Evolutionary conservation across 106 monocot species (phyloP).

Genomic region (Xerophyta viscosa): DNA sequence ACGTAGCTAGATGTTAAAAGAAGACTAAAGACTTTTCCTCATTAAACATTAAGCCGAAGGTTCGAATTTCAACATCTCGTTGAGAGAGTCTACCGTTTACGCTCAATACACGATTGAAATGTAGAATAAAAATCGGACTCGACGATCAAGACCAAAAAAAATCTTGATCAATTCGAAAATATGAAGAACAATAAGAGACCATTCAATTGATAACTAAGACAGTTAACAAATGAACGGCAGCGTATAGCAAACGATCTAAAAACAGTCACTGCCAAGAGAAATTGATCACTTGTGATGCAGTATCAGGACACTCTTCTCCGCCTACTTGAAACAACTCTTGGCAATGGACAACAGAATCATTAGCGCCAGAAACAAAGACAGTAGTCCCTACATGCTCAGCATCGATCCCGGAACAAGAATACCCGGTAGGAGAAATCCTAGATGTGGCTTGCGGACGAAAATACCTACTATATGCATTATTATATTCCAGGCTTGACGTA

Average conservation of each 20-base stretch:
- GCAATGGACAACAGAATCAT: slow-evolving; percentile 20
- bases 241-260: background rate
- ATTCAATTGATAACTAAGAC: no score
- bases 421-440: slow-evolving; percentile 30
- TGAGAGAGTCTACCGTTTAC: no score
- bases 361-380: slow-evolving; percentile 27
- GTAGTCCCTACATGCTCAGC: slow-evolving; percentile 22
- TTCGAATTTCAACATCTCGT: no score
- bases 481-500: slow-evolving; percentile 15
- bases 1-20: no score
- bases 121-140: no score
- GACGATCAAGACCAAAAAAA: no score
- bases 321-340: slow-evolving; percentile 35
- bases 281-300: slow-evolving; percentile 28
- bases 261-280: slow-evolving; percentile 50
- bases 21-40: no score
- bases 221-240: no score
- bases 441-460: slow-evolving; percentile 20
- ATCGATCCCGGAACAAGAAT: slow-evolving; percentile 40
- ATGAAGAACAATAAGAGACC: no score
- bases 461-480: slow-evolving; percentile 12
- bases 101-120: no score
- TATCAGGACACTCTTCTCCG: slow-evolving; percentile 34
- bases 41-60: no score
- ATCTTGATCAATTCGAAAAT: no score